Conservation (phyloP, 1,139 yeast genomes). For the Eremothecium coryli region DNA sequence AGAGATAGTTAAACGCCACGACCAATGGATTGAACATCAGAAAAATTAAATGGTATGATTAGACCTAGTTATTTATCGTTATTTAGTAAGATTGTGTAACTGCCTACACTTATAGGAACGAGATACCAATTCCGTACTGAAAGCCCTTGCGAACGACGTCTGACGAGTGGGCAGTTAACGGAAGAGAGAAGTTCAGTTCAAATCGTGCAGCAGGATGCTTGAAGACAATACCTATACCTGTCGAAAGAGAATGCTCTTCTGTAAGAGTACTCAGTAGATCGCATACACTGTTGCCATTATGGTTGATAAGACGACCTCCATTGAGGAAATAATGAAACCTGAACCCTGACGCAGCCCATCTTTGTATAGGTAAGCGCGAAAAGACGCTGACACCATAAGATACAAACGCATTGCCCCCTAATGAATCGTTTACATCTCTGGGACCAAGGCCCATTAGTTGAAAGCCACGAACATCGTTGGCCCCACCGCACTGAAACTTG, state of each 20-base stretch:
- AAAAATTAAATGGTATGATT: no score
- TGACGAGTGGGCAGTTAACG: conserved; percentile 52
- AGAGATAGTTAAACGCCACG: conserved; percentile 54
- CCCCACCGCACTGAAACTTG: conserved; percentile 49
- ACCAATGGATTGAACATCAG: conserved; percentile 42
- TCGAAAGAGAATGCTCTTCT: conserved; percentile 44
- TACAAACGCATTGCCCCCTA: conserved; percentile 76
- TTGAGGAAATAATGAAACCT: conserved; percentile 63
- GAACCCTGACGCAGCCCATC: conserved; percentile 46
- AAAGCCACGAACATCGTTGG: conserved; percentile 30
- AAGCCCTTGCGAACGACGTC: conserved; percentile 76
- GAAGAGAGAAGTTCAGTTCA: conserved; percentile 79
- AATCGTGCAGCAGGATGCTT: conserved; percentile 86
- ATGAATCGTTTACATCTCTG: conserved; percentile 40
- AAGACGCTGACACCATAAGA: conserved; percentile 66
- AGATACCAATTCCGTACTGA: conserved; percentile 87
- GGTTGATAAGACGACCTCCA: conserved; percentile 57
- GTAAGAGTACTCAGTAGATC: conserved; percentile 29
- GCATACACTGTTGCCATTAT: conserved; percentile 22
- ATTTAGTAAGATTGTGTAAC: no score
- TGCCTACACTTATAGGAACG: conserved; percentile 53
- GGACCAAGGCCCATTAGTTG: conserved; percentile 74
- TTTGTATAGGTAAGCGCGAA: conserved; percentile 52
- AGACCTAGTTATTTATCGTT: no score
- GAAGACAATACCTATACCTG: conserved; percentile 71